Conservation (phyloP, 768 basidiomycete species). For the Naganishia onofrii region DNA sequence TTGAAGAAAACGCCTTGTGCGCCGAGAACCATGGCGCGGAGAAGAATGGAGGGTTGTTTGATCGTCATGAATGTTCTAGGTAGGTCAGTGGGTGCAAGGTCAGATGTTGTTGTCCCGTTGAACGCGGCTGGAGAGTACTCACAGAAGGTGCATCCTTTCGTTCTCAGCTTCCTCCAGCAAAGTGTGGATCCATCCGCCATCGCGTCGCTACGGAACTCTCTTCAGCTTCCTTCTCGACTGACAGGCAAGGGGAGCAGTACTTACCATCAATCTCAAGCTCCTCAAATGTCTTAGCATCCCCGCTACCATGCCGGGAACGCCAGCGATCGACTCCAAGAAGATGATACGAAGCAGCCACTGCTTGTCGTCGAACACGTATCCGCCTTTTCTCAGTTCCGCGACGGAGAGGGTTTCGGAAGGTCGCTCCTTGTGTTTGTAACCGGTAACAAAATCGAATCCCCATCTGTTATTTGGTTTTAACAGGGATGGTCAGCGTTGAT, state of each 20-base stretch:
- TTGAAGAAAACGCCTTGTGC: slow-evolving; percentile 69
- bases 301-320: slow-evolving; percentile 84
- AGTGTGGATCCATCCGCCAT: slow-evolving; percentile 82
- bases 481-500: slow-evolving; percentile 12
- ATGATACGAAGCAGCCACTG: slow-evolving; percentile 68
- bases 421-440: slow-evolving; percentile 61
- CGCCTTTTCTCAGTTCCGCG: slow-evolving; percentile 68
- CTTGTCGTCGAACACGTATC: slow-evolving; percentile 69
- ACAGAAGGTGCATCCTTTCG: slow-evolving; percentile 94
- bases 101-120: slow-evolving; percentile 28
- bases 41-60: slow-evolving; percentile 71
- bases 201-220: slow-evolving; percentile 49
- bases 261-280: slow-evolving; percentile 82
- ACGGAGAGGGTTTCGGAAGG: slow-evolving; percentile 42
- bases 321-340: slow-evolving; percentile 84
- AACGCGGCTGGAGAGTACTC: slow-evolving; percentile 40
- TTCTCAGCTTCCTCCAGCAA: slow-evolving; percentile 93
- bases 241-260: slow-evolving; percentile 26
- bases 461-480: slow-evolving; percentile 52
- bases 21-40: slow-evolving; percentile 77
- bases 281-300: slow-evolving; percentile 70
- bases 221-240: neutral
- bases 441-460: slow-evolving; percentile 77
- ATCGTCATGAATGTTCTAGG: slow-evolving; percentile 91
- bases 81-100: slow-evolving; percentile 19